These are phyloP conservation scores for Lupinus albus DNA, from an alignment of 306 rosid species.

Conservation along the genomic window DNA sequence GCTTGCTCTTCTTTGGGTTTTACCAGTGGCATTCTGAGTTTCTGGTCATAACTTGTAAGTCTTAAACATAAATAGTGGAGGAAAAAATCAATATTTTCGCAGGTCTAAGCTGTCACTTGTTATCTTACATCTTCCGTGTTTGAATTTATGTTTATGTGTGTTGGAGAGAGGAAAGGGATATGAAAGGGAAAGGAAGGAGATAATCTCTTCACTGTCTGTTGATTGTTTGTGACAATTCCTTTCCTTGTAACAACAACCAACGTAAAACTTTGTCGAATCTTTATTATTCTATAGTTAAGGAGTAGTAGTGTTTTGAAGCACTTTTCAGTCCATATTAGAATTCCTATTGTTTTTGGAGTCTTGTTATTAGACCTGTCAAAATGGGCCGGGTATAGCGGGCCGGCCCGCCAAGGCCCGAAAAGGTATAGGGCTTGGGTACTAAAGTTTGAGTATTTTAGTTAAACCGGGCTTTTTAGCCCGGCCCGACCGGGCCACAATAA, in stretches of 20 bases:
- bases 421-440: no score
- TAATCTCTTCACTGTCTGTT: not conserved
- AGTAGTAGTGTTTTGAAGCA: not conserved
- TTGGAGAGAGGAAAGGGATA: not conserved
- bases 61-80: not conserved
- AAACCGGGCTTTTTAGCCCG: no score
- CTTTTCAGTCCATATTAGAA: not conserved
- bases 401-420: no score
- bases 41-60: not conserved
- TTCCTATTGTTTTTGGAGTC: not conserved
- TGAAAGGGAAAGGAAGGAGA: not conserved
- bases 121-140: not conserved
- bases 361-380: no score
- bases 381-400: no score
- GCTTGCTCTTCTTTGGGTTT: not conserved
- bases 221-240: slow-evolving; percentile 1
- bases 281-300: no score
- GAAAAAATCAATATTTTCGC: not conserved
- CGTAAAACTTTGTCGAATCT: no score
- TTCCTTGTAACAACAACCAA: not conserved
- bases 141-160: not conserved
- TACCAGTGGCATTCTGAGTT: not conserved
- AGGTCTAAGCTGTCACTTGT: not conserved
- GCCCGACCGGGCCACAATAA: no score
- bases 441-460: no score